A percentile compares a stretch with the other conserved stretches of the same genome.
These are phyloP conservation scores for Crepidotus variabilis DNA, from an alignment of 768 basidiomycete species.

Conservation along the genomic window DNA sequence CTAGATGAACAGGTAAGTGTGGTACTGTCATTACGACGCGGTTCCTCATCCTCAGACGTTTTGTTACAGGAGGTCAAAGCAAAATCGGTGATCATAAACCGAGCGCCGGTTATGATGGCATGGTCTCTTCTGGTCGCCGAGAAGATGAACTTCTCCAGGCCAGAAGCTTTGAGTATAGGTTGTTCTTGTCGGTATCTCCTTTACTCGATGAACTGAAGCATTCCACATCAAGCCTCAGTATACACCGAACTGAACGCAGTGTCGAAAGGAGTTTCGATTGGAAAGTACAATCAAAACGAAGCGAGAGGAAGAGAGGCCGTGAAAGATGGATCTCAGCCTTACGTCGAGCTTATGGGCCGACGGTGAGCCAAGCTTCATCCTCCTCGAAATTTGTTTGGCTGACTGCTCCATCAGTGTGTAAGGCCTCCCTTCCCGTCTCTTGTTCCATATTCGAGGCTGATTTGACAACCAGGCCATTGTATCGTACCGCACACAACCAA, in stretches of 20 bases:
- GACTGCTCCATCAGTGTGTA: constrained; percentile 17
- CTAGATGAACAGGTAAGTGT: constrained; percentile 61
- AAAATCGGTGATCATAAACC: constrained; percentile 73
- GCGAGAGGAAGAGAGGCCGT: constrained; percentile 53
- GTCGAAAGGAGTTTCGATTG: constrained; percentile 79
- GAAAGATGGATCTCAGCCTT: constrained; percentile 66
- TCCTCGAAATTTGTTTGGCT: neutral
- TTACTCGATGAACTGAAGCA: too few relatives aligned
- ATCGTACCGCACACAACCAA: constrained; percentile 59
- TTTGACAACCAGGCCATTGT: constrained; percentile 61
- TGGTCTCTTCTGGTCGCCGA: constrained; percentile 90
- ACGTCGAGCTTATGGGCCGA: constrained; percentile 80
- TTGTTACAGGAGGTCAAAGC: constrained; percentile 47
- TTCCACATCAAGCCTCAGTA: constrained; percentile 60
- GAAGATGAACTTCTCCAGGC: constrained; percentile 77
- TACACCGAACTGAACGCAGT: constrained; percentile 93
- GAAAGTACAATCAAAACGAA: constrained; percentile 60
- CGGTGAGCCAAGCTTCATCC: constrained; percentile 16
- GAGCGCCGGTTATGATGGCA: constrained; percentile 92
- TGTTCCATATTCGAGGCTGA: neutral
- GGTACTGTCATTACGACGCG: neutral
- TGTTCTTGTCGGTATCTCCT: neutral
- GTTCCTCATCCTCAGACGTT: constrained; percentile 3
- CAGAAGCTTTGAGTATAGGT: constrained; percentile 94
- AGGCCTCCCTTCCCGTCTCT: constrained; percentile 4